Conservation (phyloP, 768 basidiomycete species). For the Rhizopogon vesiculosus region DNA sequence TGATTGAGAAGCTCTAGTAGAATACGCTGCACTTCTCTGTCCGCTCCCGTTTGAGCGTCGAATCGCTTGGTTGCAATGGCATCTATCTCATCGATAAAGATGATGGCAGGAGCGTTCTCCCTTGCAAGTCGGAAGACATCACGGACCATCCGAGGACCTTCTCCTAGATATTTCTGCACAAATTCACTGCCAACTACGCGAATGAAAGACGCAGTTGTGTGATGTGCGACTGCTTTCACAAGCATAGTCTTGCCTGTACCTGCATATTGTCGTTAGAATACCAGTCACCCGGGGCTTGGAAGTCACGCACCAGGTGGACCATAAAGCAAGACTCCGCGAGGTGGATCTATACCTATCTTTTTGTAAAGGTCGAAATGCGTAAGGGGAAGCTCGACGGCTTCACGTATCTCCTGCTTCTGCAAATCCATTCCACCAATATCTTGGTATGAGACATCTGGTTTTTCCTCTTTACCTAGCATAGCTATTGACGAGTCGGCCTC, state of each 20-base stretch:
- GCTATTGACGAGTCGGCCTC: constrained; percentile 97
- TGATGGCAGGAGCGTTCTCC: constrained; percentile 96
- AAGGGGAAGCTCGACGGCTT: constrained; percentile 94
- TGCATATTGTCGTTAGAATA: constrained; percentile 24
- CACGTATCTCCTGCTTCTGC: constrained; percentile 98
- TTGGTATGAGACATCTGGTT: constrained; percentile 87
- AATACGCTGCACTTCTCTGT: constrained; percentile 98
- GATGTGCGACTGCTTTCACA: constrained; percentile 98
- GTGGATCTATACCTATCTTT: constrained; percentile 99
- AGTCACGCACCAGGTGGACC: constrained; percentile 81
- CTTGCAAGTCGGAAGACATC: constrained; percentile 97
- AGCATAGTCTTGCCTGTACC: constrained; percentile 99
- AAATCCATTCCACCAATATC: constrained; percentile 97
- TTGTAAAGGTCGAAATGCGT: constrained; percentile 98
- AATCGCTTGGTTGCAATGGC: constrained; percentile 99
- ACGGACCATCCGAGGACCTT: constrained; percentile 99
- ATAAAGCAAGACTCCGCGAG: constrained; percentile 92
- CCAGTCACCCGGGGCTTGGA: background rate
- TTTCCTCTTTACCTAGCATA: constrained; percentile 92
- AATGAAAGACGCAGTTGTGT: constrained; percentile 96
- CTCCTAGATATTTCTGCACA: constrained; percentile 98
- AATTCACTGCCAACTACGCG: constrained; percentile 98
- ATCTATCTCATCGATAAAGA: constrained; percentile 99
- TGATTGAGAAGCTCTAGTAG: constrained; percentile 94
- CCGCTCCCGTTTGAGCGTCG: constrained; percentile 98